phyloP scores from a whole-genome alignment of 208 protist genomes.

The Blechomonas ayalai region DNA sequence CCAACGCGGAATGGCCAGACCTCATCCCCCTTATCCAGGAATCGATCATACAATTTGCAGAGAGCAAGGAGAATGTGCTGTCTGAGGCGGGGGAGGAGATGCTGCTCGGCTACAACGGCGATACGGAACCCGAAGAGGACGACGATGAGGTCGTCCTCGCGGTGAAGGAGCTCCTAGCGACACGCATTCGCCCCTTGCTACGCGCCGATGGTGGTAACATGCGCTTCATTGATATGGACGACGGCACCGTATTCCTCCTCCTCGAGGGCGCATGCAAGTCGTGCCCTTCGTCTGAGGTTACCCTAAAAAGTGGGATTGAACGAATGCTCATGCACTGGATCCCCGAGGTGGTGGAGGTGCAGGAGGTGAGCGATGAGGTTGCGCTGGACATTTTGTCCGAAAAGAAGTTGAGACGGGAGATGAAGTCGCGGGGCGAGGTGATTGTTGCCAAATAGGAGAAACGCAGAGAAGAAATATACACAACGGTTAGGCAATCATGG shows the following conservation, averaged over 20 bases:
- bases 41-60: conserved; percentile 60
- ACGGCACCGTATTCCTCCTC: conserved; percentile 83
- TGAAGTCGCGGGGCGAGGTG: conserved; percentile 29
- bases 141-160: conserved; percentile 90
- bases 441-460: conserved; percentile 6
- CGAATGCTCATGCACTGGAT: conserved; percentile 94
- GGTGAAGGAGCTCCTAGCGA: conserved; percentile 89
- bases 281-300: conserved; percentile 84
- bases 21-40: conserved; percentile 52
- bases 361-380: conserved; percentile 75
- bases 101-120: conserved; percentile 68
- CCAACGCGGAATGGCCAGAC: conserved; percentile 40
- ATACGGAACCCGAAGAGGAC: conserved; percentile 81
- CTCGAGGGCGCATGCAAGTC: conserved; percentile 85
- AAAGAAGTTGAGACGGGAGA: conserved; percentile 54
- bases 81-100: conserved; percentile 56
- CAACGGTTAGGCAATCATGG: too few species aligned
- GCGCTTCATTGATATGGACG: conserved; percentile 89
- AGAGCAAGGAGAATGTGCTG: conserved; percentile 60
- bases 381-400: conserved; percentile 67
- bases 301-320: conserved; percentile 90
- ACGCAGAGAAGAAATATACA: too few species aligned
- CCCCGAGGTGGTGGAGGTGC: conserved; percentile 86
- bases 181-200: conserved; percentile 85
- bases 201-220: conserved; percentile 88